Percentiles rank a stretch among this genome's conserved stretches.
Evolutionary conservation across 768 basidiomycete species (phyloP).

Genomic region (Pulveroboletus ravenelii): DNA sequence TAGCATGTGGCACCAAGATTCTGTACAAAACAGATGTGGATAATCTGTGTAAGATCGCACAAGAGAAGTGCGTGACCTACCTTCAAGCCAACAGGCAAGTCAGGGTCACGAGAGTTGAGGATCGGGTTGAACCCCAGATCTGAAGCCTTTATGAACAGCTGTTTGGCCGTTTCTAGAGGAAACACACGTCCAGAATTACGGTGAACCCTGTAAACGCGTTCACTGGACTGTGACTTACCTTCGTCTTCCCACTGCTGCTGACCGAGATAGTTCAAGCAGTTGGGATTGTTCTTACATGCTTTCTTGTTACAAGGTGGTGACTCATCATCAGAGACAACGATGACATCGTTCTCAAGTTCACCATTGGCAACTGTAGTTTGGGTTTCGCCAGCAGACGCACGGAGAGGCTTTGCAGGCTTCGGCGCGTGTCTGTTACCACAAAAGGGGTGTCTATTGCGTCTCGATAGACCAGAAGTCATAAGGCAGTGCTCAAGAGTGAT

Average conservation of each 20-base stretch:
- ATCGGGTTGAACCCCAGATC: constrained; percentile 56
- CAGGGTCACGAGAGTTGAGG: constrained; percentile 43
- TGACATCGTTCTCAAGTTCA: constrained; percentile 57
- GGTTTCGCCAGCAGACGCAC: constrained; percentile 8
- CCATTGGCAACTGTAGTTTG: constrained; percentile 27
- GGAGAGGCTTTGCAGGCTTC: constrained; percentile 16
- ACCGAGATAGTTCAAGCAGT: constrained; percentile 85
- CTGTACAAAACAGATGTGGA: constrained; percentile 34
- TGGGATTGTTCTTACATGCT: constrained; percentile 69
- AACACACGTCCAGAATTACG: constrained; percentile 11
- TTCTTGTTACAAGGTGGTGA: constrained; percentile 52
- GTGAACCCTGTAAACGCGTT: constrained; percentile 6
- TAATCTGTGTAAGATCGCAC: background rate
- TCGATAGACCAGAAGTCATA: constrained; percentile 63
- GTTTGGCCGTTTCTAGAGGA: constrained; percentile 43
- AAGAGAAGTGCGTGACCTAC: constrained; percentile 34
- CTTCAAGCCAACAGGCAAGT: constrained; percentile 72
- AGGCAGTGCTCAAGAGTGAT: constrained; percentile 66
- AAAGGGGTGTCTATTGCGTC: constrained; percentile 43
- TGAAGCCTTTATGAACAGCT: constrained; percentile 47
- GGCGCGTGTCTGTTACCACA: constrained; percentile 55
- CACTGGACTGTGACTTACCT: constrained; percentile 38
- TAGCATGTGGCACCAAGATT: constrained; percentile 98
- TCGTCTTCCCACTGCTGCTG: constrained; percentile 77
- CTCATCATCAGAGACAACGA: constrained; percentile 69